Evolutionary conservation across 2,329 filamentous ascomycete species (phyloP).

Genomic region (Malbranchea cinnamomea): DNA sequence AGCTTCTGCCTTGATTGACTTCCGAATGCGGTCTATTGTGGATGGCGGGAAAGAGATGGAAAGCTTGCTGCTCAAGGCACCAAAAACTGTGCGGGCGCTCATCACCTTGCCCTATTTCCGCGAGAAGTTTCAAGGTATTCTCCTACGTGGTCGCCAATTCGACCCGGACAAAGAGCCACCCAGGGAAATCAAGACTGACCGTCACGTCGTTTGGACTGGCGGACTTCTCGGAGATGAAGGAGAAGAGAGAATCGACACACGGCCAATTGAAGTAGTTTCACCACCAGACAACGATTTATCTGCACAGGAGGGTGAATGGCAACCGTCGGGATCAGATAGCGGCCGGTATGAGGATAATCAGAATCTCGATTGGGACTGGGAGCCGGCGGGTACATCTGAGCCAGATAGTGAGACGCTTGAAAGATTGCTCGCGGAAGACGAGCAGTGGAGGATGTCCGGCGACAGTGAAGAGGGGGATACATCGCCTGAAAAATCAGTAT

Average conservation of each 20-base stretch:
- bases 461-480: too few species aligned
- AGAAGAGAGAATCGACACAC: conserved; percentile 7
- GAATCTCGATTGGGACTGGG: too few species aligned
- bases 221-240: conserved; percentile 19
- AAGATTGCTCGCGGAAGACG: conserved; percentile 7
- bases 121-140: conserved; percentile 26
- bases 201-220: conserved; percentile 21
- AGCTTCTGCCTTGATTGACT: conserved; percentile 23
- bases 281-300: too few species aligned
- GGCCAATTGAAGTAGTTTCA: too few species aligned
- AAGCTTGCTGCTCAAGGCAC: conserved; percentile 17
- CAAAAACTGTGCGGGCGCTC: conserved; percentile 22
- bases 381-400: conserved; percentile 2
- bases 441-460: conserved; percentile 4
- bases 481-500: too few species aligned
- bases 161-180: conserved; percentile 2
- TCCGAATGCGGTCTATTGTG: conserved; percentile 21
- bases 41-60: conserved; percentile 19
- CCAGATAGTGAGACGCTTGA: conserved; percentile 4
- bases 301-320: too few species aligned
- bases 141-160: conserved; percentile 16
- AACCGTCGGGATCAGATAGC: too few species aligned
- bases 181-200: conserved; percentile 5
- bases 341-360: not conserved
- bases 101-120: conserved; percentile 24